phyloP scores from a whole-genome alignment of 768 basidiomycete species.

The Suillus weaverae region DNA sequence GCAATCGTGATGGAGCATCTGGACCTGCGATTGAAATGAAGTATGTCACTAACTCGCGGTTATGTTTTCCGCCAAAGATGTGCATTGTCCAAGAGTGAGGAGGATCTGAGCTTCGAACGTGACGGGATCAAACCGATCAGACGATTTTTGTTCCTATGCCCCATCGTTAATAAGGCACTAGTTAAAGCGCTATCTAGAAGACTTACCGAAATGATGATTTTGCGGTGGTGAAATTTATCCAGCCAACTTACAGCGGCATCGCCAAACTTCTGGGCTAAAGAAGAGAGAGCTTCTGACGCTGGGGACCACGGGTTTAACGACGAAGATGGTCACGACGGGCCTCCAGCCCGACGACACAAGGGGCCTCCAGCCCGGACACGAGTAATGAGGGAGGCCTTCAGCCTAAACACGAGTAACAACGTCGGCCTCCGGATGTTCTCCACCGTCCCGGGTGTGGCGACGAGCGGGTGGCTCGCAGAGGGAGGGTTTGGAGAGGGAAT shows the following conservation, averaged over 20 bases:
- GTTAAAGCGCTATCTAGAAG: not conserved
- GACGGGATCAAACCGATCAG: conserved; percentile 66
- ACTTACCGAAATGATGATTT: conserved; percentile 37
- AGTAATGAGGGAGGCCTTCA: no score
- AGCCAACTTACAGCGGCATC: conserved; percentile 58
- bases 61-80: conserved; percentile 80
- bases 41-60: conserved; percentile 80
- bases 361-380: no score
- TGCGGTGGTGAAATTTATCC: conserved; percentile 27
- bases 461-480: no score
- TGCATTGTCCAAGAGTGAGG: conserved; percentile 61
- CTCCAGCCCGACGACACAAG: no score
- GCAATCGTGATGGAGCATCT: conserved; percentile 41
- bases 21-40: conserved; percentile 61
- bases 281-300: conserved; percentile 64
- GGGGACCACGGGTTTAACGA: conserved; percentile 59
- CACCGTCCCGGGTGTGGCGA: no score
- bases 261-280: conserved; percentile 53
- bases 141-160: conserved; percentile 38
- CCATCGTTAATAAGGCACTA: not conserved
- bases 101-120: conserved; percentile 86
- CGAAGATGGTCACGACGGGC: no score
- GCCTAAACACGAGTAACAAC: no score
- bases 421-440: no score
- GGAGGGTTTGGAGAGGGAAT: no score